These are phyloP conservation scores for Leccinum broughii DNA, from an alignment of 768 basidiomycete genomes.

Conservation along the genomic window DNA sequence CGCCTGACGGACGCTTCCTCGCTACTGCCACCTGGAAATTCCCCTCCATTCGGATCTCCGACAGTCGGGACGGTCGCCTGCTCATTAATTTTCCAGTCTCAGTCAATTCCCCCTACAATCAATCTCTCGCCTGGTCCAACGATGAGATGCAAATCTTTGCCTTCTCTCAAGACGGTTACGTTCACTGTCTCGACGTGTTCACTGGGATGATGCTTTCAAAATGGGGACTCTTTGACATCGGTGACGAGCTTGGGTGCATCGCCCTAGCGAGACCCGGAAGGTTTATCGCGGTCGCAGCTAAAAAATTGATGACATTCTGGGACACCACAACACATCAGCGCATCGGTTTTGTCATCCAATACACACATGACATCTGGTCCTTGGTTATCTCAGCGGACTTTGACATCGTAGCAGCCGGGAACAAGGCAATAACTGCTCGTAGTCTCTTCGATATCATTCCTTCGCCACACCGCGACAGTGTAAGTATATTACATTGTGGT, in stretches of 20 bases:
- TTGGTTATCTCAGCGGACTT: background rate
- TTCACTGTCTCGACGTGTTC: background rate
- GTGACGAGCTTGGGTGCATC: background rate
- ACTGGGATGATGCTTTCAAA: background rate
- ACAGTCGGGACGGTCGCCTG: background rate
- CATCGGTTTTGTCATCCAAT: background rate
- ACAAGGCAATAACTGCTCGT: slow-evolving; percentile 2
- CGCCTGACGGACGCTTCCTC: background rate
- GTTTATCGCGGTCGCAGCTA: background rate
- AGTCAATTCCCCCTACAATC: background rate
- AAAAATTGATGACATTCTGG: background rate
- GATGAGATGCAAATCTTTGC: background rate
- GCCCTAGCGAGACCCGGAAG: background rate
- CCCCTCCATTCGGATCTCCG: background rate
- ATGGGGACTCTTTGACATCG: background rate
- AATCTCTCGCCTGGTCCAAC: background rate
- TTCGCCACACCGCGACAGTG: slow-evolving; percentile 1
- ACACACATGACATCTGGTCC: background rate
- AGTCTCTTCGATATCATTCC: slow-evolving; percentile 4
- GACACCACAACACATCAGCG: background rate
- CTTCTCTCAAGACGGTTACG: background rate
- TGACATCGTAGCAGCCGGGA: slow-evolving; percentile 2
- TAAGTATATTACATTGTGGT: background rate
- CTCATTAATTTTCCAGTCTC: background rate
- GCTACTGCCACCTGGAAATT: background rate